Evolutionary conservation across 352 stramenopile genomes (phyloP).

Genomic region (Phytophthora pini): DNA sequence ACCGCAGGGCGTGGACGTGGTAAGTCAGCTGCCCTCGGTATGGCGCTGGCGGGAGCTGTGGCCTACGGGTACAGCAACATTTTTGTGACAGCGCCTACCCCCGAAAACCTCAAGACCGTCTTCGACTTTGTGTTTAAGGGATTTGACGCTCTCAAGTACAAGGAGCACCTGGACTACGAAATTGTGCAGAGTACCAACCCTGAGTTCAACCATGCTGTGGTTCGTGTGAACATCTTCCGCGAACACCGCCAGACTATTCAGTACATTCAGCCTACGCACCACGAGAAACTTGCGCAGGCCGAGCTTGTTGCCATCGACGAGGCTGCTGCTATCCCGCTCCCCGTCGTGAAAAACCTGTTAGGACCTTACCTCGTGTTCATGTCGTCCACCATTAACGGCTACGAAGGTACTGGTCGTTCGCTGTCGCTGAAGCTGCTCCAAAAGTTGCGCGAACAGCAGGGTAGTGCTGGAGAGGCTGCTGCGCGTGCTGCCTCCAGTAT

Average conservation of each 20-base stretch:
- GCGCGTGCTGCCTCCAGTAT: slow-evolving; percentile 66
- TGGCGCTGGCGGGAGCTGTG: slow-evolving; percentile 85
- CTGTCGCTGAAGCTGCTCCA: slow-evolving; percentile 99
- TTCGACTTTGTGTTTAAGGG: slow-evolving; percentile 99
- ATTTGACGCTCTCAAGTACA: slow-evolving; percentile 92
- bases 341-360: slow-evolving; percentile 96
- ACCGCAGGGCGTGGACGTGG: slow-evolving; percentile 93
- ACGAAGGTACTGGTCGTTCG: slow-evolving; percentile 98
- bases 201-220: slow-evolving; percentile 87
- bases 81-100: slow-evolving; percentile 98
- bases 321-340: slow-evolving; percentile 99
- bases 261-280: slow-evolving; percentile 95
- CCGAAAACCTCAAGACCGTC: slow-evolving; percentile 98
- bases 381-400: slow-evolving; percentile 99
- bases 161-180: slow-evolving; percentile 99
- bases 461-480: slow-evolving; percentile 66
- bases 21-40: slow-evolving; percentile 98
- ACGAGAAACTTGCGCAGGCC: slow-evolving; percentile 96
- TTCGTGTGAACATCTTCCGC: slow-evolving; percentile 98
- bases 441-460: slow-evolving; percentile 96
- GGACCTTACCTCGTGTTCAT: slow-evolving; percentile 98
- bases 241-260: slow-evolving; percentile 98
- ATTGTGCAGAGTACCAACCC: slow-evolving; percentile 88
- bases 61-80: slow-evolving; percentile 94
- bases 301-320: slow-evolving; percentile 99